Evolutionary conservation across 2,329 filamentous ascomycete genomes (phyloP), one percentile per base, ranked within the genome.

Genomic region (Beauveria bassiana): DNA sequence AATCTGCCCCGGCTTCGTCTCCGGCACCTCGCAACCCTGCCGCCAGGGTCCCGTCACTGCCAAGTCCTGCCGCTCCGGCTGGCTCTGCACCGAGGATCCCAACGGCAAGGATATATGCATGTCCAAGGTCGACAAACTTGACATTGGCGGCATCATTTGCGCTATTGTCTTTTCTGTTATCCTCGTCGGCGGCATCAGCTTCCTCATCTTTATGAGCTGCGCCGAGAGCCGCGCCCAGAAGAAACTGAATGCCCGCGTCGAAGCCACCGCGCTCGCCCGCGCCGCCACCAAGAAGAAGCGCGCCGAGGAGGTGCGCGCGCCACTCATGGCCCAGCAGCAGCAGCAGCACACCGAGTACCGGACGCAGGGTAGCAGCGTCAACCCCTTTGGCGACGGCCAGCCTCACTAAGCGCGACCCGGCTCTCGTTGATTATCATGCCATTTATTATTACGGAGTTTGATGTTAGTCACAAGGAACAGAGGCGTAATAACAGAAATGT

Each of bases 151-250:
- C 64, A 73, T 81, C 67, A 72, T 82, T 68, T 74, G 84, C 64
- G 72, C 76, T 67, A 71, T 81, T 64, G 66, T 79, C 69, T 78
- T 86, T 43, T 78, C 73, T 61, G 64, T 70, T n/a, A 72, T 70
- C 62, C 67, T 79, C 64, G 69, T 72, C 64, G 49, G 74, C 57
- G 71, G 74, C 65, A 63, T 79, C 63, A 70, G 67, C 53, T 66
- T 72, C 64, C 70, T 85, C 61, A 76, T 78, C 68, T 79, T 79
- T 74, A 73, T 79, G 65, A 84, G 80, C 78, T 80, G 77, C 75
- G 73, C 74, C 64, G 81, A 85, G 66, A 74, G 77, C 66, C 71
- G 70, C 69, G 65, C 74, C 66, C 75, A 81, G 67, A 76, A 75
- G 69, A 72, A 74, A 52, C 70, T 76, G 40, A 71, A 70, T 59